Conservation (phyloP, 176 grass and related monocot species). For the Oryza rufipogon region DNA sequence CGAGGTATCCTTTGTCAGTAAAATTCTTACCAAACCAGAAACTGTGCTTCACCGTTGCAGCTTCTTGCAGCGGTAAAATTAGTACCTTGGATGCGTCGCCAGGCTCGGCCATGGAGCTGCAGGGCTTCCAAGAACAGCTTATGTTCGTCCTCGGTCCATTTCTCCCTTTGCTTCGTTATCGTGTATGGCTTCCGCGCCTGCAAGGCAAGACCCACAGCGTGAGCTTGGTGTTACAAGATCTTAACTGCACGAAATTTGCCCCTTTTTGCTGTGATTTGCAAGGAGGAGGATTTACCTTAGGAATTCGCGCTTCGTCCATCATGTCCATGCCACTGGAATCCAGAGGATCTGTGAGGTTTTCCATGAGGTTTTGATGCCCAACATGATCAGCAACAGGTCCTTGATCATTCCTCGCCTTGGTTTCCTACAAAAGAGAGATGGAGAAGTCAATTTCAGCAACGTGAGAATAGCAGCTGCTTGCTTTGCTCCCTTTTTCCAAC, state of each 20-base stretch:
- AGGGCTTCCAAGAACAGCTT: conserved; percentile 81
- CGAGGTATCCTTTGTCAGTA: not conserved
- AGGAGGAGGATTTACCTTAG: conserved; percentile 54
- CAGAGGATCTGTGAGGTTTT: conserved; percentile 7
- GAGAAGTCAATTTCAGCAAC: not conserved
- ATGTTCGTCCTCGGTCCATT: conserved; percentile 92
- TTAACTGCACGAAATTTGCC: not conserved
- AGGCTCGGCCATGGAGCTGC: conserved; percentile 76
- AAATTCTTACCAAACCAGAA: not conserved
- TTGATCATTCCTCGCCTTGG: not conserved
- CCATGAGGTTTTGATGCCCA: not conserved
- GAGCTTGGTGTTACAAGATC: conserved; percentile 22
- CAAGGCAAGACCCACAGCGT: conserved; percentile 13
- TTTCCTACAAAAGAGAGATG: conserved; percentile 31
- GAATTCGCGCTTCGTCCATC: conserved; percentile 39
- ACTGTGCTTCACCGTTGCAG: not conserved
- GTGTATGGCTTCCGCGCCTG: conserved; percentile 92
- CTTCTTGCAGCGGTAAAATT: not conserved
- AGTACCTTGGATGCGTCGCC: conserved; percentile 84
- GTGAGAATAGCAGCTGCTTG: not conserved
- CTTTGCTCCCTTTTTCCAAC: not conserved
- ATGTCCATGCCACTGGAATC: conserved; percentile 20
- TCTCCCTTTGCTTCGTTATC: conserved; percentile 91
- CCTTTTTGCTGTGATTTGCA: not conserved
- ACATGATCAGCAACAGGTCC: not conserved